Evolutionary conservation across 73 alveolate species (phyloP).

Genomic region (Paramecium pentaurelia): DNA sequence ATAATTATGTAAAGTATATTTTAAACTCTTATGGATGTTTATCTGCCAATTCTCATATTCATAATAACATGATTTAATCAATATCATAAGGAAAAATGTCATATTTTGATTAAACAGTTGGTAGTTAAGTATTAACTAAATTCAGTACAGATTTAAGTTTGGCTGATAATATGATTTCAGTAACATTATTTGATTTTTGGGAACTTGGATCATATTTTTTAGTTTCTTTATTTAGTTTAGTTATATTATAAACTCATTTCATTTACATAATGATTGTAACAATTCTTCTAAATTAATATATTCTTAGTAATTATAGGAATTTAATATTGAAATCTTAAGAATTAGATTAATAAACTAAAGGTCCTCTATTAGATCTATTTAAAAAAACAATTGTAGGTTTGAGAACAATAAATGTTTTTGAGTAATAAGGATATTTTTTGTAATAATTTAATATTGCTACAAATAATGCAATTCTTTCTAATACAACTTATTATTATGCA

Average conservation of each 20-base stretch:
- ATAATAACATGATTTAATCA: neutral
- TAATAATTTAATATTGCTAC: neutral
- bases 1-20: neutral
- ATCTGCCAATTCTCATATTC: neutral
- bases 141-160: neutral
- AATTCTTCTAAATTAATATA: neutral
- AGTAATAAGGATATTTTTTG: neutral
- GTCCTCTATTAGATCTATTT: neutral
- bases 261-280: neutral
- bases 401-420: neutral
- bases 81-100: neutral
- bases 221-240: neutral
- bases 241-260: neutral
- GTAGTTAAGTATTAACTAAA: neutral
- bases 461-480: neutral
- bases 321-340: neutral
- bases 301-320: neutral
- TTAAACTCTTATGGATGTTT: neutral
- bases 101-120: neutral
- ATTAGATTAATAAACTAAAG: neutral
- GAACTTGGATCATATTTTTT: conserved; percentile 10
- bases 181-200: conserved; percentile 4
- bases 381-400: neutral
- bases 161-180: neutral
- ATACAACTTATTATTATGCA: neutral